Evolutionary conservation across 2,329 filamentous ascomycete species (phyloP).

Genomic region (Albifimbria verrucaria): DNA sequence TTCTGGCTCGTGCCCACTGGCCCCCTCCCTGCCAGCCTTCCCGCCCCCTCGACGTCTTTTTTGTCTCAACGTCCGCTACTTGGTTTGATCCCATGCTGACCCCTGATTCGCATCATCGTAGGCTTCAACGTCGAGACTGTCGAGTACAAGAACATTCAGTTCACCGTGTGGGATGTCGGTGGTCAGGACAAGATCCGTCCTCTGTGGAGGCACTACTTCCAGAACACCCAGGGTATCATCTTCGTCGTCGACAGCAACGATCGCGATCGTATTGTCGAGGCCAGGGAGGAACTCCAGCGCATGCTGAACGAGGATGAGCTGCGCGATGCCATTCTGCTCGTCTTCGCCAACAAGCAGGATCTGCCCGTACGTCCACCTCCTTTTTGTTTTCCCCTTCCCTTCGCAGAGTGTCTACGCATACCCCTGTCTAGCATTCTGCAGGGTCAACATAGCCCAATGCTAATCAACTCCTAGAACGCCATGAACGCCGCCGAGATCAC

Average conservation of each 20-base stretch:
- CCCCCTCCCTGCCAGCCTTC: conserved; percentile 4
- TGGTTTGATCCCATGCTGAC: too few relatives aligned
- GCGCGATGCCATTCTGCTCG: conserved; percentile 90
- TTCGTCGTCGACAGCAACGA: conserved; percentile 99
- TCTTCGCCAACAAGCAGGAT: conserved; percentile 99
- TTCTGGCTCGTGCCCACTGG: neutral
- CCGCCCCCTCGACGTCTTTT: too few relatives aligned
- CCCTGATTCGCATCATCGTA: conserved; percentile 29
- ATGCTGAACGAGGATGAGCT: conserved; percentile 99
- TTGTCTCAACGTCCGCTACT: too few relatives aligned
- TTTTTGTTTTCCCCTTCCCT: conserved; percentile 5
- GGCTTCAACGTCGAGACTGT: conserved; percentile 99
- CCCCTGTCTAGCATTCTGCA: conserved; percentile 1
- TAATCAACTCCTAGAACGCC: conserved; percentile 66
- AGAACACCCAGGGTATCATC: conserved; percentile 99
- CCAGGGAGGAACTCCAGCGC: conserved; percentile 91
- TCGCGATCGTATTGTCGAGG: conserved; percentile 96
- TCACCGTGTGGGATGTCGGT: conserved; percentile 99
- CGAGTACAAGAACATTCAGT: conserved; percentile 99
- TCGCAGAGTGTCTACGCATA: conserved; percentile 2
- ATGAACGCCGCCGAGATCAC: conserved; percentile 99
- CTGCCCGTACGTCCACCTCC: conserved; percentile 67
- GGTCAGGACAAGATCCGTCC: conserved; percentile 99
- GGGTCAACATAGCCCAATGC: conserved; percentile 1
- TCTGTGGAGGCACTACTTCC: conserved; percentile 99